phyloP scores from a whole-genome alignment of 78 protist genomes.

The Cavenderia fasciculata region DNA sequence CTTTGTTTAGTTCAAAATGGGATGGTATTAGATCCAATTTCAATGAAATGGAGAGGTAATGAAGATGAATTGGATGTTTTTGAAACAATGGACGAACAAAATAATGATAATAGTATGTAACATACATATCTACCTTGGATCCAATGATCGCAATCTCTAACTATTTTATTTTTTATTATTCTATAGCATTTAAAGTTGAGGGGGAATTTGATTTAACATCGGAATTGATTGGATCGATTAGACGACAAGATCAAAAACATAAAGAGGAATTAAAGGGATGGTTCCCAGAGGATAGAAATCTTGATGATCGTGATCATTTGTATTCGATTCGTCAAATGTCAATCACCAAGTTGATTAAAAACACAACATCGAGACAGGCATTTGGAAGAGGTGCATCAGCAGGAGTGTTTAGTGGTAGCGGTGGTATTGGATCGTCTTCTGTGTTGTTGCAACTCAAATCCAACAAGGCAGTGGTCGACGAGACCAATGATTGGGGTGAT shows the following conservation, averaged over 20 bases:
- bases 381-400: neutral
- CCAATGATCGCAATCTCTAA: neutral
- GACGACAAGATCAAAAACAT: conserved; percentile 5
- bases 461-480: conserved; percentile 42
- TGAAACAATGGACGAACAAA: conserved; percentile 73
- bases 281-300: conserved; percentile 41
- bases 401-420: neutral
- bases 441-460: neutral
- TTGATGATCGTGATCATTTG: conserved; percentile 12
- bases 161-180: no score
- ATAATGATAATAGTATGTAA: conserved; percentile 37
- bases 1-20: conserved; percentile 43
- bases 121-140: neutral
- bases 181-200: conserved; percentile 38
- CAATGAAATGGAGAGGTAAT: conserved; percentile 82
- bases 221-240: neutral
- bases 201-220: conserved; percentile 44
- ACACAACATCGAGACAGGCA: neutral
- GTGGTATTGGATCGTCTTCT: neutral
- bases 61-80: conserved; percentile 71
- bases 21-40: conserved; percentile 64
- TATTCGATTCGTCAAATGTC: conserved; percentile 60
- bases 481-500: conserved; percentile 73
- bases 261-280: conserved; percentile 20
- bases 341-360: conserved; percentile 27